Percentiles rank a stretch among this genome's conserved stretches.
Evolutionary conservation across 1,284 basidiomycete species (phyloP).

Genomic region (Microbotryomycetes sp.): DNA sequence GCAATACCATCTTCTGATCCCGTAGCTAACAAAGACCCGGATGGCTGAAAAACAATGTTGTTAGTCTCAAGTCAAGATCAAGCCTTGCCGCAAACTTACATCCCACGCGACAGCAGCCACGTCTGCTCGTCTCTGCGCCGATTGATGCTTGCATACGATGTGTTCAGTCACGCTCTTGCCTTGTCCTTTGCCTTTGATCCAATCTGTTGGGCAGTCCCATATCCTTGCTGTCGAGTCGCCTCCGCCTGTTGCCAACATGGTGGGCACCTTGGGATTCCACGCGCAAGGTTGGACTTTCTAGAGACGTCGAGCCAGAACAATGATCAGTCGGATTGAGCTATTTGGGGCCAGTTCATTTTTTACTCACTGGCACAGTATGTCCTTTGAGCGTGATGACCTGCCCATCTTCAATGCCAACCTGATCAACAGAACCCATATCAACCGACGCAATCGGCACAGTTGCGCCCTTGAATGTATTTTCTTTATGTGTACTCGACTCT

Average conservation of each 20-base stretch:
- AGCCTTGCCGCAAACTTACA: too few relatives aligned
- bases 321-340: too few relatives aligned
- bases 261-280: conserved; percentile 63
- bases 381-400: conserved; percentile 28
- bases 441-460: conserved; percentile 1
- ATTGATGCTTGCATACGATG: conserved; percentile 49
- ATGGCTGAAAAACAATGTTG: conserved; percentile 11
- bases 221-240: conserved; percentile 67
- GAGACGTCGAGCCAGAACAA: background rate
- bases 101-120: conserved; percentile 70
- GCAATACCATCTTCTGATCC: conserved; percentile 55
- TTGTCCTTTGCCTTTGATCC: conserved; percentile 34
- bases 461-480: background rate
- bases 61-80: too few relatives aligned
- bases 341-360: too few relatives aligned
- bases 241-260: conserved; percentile 66
- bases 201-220: conserved; percentile 59
- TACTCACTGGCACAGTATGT: conserved; percentile 29
- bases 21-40: conserved; percentile 49
- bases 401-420: conserved; percentile 3
- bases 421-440: background rate
- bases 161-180: conserved; percentile 48
- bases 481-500: background rate
- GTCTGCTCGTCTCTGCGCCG: conserved; percentile 57
- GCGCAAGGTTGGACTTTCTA: conserved; percentile 73